A percentile compares a stretch with the other conserved stretches of the same genome.
phyloP scores from a whole-genome alignment of 2,329 filamentous ascomycete genomes.

The Penicillium sumatraense region DNA sequence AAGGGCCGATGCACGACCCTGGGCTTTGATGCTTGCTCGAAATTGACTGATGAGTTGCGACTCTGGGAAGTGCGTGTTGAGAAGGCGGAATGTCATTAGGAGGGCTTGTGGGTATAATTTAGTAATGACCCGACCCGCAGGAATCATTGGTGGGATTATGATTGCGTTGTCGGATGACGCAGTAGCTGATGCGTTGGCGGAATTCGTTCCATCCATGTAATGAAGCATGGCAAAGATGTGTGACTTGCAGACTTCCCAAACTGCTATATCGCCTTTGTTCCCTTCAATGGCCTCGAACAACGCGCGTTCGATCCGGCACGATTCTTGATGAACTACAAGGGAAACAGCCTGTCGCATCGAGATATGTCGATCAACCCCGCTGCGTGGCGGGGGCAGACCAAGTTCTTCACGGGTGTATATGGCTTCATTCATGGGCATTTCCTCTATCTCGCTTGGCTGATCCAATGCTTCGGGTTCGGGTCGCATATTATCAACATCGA shows the following conservation, averaged over 20 bases:
- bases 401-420: background rate
- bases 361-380: constrained; percentile 16
- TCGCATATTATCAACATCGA: background rate
- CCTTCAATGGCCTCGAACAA: constrained; percentile 33
- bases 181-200: background rate
- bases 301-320: constrained; percentile 35
- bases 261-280: constrained; percentile 37
- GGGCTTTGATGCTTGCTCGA: constrained; percentile 44
- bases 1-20: constrained; percentile 48
- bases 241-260: constrained; percentile 47
- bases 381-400: constrained; percentile 5
- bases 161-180: background rate
- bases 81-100: constrained; percentile 45
- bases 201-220: constrained; percentile 26
- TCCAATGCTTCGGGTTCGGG: too few relatives aligned
- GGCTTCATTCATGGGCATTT: background rate
- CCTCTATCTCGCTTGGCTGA: background rate
- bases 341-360: constrained; percentile 28
- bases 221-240: constrained; percentile 45
- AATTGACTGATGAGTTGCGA: constrained; percentile 47
- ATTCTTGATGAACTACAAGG: constrained; percentile 35
- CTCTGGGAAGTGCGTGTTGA: constrained; percentile 45
- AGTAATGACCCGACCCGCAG: constrained; percentile 36
- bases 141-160: constrained; percentile 35
- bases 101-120: constrained; percentile 48